Evolutionary conservation across 163 green algal genomes (phyloP).

Genomic region (Chloroidium sp.): DNA sequence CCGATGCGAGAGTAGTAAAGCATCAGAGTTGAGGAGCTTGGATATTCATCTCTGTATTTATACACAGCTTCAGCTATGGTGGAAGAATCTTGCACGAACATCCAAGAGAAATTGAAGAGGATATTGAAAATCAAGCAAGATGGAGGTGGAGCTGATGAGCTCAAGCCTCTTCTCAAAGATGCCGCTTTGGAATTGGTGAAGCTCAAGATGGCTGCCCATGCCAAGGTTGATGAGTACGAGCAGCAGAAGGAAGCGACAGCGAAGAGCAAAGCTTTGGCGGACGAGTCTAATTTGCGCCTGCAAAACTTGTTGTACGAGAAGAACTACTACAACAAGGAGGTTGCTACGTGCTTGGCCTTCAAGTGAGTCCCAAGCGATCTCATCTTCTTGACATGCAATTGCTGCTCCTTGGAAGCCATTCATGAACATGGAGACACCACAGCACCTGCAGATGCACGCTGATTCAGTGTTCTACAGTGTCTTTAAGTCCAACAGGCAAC

Average conservation of each 20-base stretch:
- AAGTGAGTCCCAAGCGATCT: conserved; percentile 6
- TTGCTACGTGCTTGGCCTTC: conserved; percentile 53
- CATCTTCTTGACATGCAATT: too few relatives aligned
- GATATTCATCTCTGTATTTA: too few relatives aligned
- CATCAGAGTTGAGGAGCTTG: conserved; percentile 4
- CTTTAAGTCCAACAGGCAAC: too few relatives aligned
- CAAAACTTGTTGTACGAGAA: conserved; percentile 82
- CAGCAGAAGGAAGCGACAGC: conserved; percentile 29
- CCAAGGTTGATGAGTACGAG: background rate
- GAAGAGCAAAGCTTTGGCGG: conserved; percentile 38
- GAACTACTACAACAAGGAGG: conserved; percentile 75
- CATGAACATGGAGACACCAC: too few relatives aligned
- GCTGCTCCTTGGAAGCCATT: too few relatives aligned
- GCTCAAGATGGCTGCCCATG: background rate
- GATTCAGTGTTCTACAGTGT: too few relatives aligned
- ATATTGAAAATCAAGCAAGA: background rate
- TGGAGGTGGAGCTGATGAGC: background rate
- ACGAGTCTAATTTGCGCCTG: conserved; percentile 45
- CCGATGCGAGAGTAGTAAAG: too few relatives aligned
- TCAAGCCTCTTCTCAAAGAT: background rate
- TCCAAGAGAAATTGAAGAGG: too few relatives aligned
- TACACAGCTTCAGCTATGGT: too few relatives aligned
- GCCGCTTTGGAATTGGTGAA: background rate
- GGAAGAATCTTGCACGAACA: too few relatives aligned
- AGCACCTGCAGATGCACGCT: too few relatives aligned